These are phyloP conservation scores for Lasiosphaeria ovina DNA, from an alignment of 495 filamentous ascomycete genomes.

Conservation along the genomic window DNA sequence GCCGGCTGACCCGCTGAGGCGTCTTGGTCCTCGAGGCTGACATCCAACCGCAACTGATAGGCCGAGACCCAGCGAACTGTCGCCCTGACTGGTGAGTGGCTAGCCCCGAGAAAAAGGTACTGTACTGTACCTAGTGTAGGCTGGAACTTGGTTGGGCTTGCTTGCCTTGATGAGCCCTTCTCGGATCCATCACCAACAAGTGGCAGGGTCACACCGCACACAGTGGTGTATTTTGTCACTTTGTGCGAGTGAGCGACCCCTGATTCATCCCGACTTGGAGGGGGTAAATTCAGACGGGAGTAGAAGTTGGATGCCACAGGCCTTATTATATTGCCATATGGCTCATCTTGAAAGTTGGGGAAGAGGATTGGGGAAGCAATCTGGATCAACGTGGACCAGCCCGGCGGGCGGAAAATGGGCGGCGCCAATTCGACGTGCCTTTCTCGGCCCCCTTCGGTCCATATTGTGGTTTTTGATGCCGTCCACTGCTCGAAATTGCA, in stretches of 20 bases:
- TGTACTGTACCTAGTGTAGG: too few relatives aligned
- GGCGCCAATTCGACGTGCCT: conserved; percentile 17
- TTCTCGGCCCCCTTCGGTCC: conserved; percentile 4
- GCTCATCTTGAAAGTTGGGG: conserved; percentile 23
- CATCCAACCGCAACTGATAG: too few relatives aligned
- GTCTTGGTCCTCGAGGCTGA: too few relatives aligned
- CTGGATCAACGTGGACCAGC: conserved; percentile 24
- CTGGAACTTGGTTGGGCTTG: too few relatives aligned
- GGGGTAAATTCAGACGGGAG: not conserved
- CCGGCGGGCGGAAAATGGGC: conserved; percentile 10
- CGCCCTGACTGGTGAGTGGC: too few relatives aligned
- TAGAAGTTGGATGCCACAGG: conserved; percentile 5
- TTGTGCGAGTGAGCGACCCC: not conserved
- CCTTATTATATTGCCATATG: conserved; percentile 21
- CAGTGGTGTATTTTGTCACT: too few relatives aligned
- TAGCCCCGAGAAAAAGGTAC: too few relatives aligned
- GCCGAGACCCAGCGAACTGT: too few relatives aligned
- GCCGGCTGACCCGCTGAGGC: too few relatives aligned
- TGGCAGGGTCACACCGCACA: too few relatives aligned
- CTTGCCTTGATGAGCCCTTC: too few relatives aligned
- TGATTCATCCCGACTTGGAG: conserved; percentile 1
- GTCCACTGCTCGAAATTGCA: conserved; percentile 11
- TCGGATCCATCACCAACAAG: too few relatives aligned
- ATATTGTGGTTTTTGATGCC: conserved; percentile 19
- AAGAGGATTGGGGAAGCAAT: conserved; percentile 26